phyloP scores from a whole-genome alignment of 2,329 filamentous ascomycete genomes.

The Cryphonectria nitschkei region DNA sequence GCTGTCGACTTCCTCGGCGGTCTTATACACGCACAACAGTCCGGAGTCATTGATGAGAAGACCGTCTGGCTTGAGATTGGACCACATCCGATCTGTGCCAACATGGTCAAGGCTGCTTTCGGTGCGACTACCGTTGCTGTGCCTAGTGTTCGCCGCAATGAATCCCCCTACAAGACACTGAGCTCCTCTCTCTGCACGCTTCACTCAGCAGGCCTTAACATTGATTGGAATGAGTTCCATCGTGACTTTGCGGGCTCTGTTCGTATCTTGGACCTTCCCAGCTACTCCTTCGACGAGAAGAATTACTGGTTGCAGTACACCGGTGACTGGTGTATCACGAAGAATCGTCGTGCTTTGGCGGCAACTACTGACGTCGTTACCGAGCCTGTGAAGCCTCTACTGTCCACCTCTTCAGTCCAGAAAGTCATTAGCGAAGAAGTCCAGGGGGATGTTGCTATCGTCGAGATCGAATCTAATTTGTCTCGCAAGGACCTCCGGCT shows the following conservation, averaged over 20 bases:
- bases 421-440: constrained; percentile 65
- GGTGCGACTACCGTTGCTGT: constrained; percentile 57
- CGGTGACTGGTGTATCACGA: constrained; percentile 73
- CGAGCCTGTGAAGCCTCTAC: constrained; percentile 54
- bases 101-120: constrained; percentile 69
- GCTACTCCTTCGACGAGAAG: constrained; percentile 74
- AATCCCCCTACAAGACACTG: constrained; percentile 68
- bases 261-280: constrained; percentile 64
- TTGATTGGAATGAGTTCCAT: constrained; percentile 75
- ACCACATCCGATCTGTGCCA: constrained; percentile 71
- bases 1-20: constrained; percentile 71
- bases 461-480: constrained; percentile 69
- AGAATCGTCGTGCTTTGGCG: constrained; percentile 60
- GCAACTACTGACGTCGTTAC: constrained; percentile 35
- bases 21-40: constrained; percentile 60
- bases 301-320: constrained; percentile 68
- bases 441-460: constrained; percentile 59
- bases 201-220: constrained; percentile 62
- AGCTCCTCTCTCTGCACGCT: constrained; percentile 60
- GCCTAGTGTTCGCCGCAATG: constrained; percentile 64
- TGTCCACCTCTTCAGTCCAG: constrained; percentile 69
- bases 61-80: constrained; percentile 75
- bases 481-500: constrained; percentile 63
- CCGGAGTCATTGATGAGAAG: constrained; percentile 65
- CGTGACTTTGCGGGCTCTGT: constrained; percentile 47